Base-by-base conservation (phyloP, 768 basidiomycete genomes). In the Crepidotus variabilis region DNA sequence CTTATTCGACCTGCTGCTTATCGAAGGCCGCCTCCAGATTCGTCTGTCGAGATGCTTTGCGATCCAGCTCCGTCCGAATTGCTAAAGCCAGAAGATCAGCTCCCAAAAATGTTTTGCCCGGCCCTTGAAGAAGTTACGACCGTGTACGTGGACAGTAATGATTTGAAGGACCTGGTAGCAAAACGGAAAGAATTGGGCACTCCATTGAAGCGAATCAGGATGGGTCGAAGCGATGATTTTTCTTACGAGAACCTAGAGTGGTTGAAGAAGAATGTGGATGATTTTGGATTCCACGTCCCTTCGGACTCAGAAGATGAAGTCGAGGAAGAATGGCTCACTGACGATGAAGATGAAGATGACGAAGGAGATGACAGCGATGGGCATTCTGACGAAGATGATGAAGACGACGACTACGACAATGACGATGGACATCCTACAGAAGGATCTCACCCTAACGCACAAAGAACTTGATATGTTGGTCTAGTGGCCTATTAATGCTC, bases 271-370 rank as follows among this genome's bases (percentile, higher is more conserved):
- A 73, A 86, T 60, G 50, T 84, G 51, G 77, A 82, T 56, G 69
- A 69, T 32, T 74, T 88, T 14, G 79, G 80, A 10, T 78, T 73
- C 58, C 88, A 85, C 57, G 84, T 83, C 56, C 76, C 81, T 33
- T 84, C 83, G 28, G 85, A 82, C 50, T 72, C 70, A 23, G 78
- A 78, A 33, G 73, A 72, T 18, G 71, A 68, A 36, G 63, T 67
- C 7, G 69, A 43, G 18, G 39, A 3, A 20, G 39, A 43, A 11
- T 43, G 39, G 39, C 5, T 20, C 14, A 43, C 39, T 14, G 39
- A 43, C 39, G 39, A 43, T 20, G 39, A 43, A 14, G 39, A 43
- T 43, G 39, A 43, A 20, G 13, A 14, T 43, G 39, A 43, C 18
- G 39, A 43, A 14, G 39, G 13, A 20, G 39, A 43, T 20, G 39